phyloP scores from a whole-genome alignment of 2,329 filamentous ascomycete species.

The Pestalotiopsis sp. region DNA sequence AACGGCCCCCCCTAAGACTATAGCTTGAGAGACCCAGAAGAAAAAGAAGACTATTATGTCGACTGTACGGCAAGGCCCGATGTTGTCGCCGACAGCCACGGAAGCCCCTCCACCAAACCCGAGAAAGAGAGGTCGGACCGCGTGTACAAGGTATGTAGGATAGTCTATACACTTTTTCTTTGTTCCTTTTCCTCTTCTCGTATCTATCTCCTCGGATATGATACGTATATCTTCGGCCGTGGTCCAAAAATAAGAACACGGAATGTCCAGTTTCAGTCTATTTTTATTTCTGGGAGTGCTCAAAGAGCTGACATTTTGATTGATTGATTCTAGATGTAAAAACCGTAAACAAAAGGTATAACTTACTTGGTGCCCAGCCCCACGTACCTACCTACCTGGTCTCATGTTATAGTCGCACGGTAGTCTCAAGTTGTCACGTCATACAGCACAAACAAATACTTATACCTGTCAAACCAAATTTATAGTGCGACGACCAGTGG shows the following conservation, averaged over 20 bases:
- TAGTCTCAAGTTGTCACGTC: neutral
- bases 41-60: neutral
- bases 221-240: neutral
- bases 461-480: neutral
- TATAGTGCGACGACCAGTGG: conserved; percentile 45
- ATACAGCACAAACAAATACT: neutral
- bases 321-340: conserved; percentile 35
- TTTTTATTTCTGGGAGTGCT: neutral
- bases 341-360: conserved; percentile 44
- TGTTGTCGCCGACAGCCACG: conserved; percentile 14
- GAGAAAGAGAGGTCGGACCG: conserved; percentile 45
- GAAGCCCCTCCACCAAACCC: conserved; percentile 30
- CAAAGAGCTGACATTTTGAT: conserved; percentile 3
- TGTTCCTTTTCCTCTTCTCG: too few species aligned
- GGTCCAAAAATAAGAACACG: neutral
- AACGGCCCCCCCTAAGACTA: neutral
- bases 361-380: conserved; percentile 5
- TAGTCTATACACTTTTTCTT: neutral
- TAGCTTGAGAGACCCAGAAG: neutral
- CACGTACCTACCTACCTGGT: neutral
- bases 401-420: neutral
- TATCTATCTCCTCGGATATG: neutral
- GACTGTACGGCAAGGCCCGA: conserved; percentile 14
- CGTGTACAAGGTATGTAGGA: conserved; percentile 34
- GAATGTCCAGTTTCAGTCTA: neutral